These are phyloP conservation scores for Mrakia hoshinonis DNA, from an alignment of 768 basidiomycete species.

Conservation along the genomic window DNA sequence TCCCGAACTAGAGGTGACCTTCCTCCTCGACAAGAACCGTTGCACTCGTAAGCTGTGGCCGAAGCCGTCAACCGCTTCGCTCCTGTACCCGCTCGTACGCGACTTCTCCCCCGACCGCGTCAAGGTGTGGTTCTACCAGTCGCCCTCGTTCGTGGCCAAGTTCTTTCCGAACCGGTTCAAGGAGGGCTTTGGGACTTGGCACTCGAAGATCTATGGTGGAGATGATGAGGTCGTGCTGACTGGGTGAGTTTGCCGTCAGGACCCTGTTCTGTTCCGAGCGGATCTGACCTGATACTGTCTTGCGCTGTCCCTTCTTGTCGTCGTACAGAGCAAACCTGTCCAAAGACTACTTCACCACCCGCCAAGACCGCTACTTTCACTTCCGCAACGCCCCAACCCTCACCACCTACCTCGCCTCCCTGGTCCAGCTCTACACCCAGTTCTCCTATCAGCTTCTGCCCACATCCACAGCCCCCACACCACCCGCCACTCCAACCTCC, in stretches of 20 bases:
- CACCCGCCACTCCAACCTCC: conserved; percentile 17
- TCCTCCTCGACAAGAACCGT: conserved; percentile 66
- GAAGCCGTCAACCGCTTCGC: conserved; percentile 46
- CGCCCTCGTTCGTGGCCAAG: conserved; percentile 66
- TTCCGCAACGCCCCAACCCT: conserved; percentile 56
- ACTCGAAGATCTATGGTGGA: conserved; percentile 87
- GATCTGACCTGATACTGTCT: background rate
- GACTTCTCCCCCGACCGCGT: conserved; percentile 59
- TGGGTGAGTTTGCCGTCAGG: conserved; percentile 52
- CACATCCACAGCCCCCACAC: conserved; percentile 33
- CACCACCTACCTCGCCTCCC: conserved; percentile 74
- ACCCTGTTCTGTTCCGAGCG: background rate
- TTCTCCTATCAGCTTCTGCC: conserved; percentile 61
- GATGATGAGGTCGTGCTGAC: conserved; percentile 88
- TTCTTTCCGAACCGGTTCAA: conserved; percentile 87
- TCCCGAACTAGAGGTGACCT: conserved; percentile 55
- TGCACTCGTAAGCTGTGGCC: conserved; percentile 42
- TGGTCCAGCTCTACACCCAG: conserved; percentile 56
- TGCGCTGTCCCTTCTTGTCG: background rate
- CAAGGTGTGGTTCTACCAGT: conserved; percentile 72
- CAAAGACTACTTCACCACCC: conserved; percentile 82
- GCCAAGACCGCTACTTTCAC: conserved; percentile 87
- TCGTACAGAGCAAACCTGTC: conserved; percentile 79
- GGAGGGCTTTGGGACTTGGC: conserved; percentile 99
- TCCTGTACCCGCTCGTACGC: conserved; percentile 61